These are phyloP conservation scores for Hypoxylon subgilvum DNA, from an alignment of 495 filamentous ascomycete species.

Conservation along the genomic window DNA sequence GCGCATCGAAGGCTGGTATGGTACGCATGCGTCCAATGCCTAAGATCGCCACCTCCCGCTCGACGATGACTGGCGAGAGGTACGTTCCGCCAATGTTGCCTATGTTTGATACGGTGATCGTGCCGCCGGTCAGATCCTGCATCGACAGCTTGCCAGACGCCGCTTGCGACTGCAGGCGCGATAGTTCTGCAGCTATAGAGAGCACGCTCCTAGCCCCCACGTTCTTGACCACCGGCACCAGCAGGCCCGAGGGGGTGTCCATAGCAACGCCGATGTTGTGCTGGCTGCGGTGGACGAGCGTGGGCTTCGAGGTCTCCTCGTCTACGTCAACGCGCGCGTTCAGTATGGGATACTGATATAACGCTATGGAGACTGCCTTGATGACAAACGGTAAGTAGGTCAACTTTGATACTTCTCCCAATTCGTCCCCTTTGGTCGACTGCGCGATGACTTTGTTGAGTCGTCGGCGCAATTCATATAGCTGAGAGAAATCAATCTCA, in stretches of 20 bases:
- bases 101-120: conserved; percentile 95
- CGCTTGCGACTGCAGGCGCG: conserved; percentile 73
- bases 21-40: conserved; percentile 81
- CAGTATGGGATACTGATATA: conserved; percentile 80
- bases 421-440: conserved; percentile 43
- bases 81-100: conserved; percentile 96
- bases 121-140: conserved; percentile 81
- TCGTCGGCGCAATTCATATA: conserved; percentile 70
- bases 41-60: conserved; percentile 87
- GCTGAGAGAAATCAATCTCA: conserved; percentile 75
- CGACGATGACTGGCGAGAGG: conserved; percentile 86
- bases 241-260: conserved; percentile 86
- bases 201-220: conserved; percentile 75
- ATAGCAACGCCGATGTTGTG: conserved; percentile 98
- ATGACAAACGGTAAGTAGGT: conserved; percentile 93
- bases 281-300: conserved; percentile 73
- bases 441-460: conserved; percentile 65
- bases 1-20: conserved; percentile 71
- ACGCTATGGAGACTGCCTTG: conserved; percentile 87
- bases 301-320: conserved; percentile 59
- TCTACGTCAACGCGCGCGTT: conserved; percentile 79
- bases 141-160: conserved; percentile 73
- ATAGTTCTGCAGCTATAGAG: conserved; percentile 77
- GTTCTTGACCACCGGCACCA: conserved; percentile 94
- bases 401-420: conserved; percentile 63